These are phyloP conservation scores for Naganishia onofrii DNA, from an alignment of 768 basidiomycete species.

Conservation along the genomic window DNA sequence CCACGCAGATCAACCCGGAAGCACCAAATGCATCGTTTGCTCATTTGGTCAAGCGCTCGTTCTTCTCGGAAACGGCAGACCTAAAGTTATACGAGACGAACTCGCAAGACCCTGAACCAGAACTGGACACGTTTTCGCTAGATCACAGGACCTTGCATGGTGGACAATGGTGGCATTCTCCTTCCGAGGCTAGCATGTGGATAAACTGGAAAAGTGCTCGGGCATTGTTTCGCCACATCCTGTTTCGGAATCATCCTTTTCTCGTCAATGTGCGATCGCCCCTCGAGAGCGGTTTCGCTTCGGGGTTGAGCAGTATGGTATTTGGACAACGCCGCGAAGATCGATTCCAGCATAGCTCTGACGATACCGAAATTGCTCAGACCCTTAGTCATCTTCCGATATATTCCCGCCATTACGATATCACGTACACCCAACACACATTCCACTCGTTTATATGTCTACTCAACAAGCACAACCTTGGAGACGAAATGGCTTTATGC, in stretches of 20 bases:
- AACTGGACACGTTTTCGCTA: not conserved
- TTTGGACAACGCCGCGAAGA: not conserved
- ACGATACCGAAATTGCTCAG: not conserved
- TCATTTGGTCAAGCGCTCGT: slow-evolving; percentile 21
- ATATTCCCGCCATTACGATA: slow-evolving; percentile 19
- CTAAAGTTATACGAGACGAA: slow-evolving; percentile 9
- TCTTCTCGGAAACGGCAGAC: slow-evolving; percentile 17
- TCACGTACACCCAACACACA: not conserved
- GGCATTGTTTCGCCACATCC: slow-evolving; percentile 10
- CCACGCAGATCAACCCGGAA: slow-evolving; percentile 1
- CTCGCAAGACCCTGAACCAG: slow-evolving; percentile 11
- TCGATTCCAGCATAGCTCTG: not conserved
- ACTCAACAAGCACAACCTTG: slow-evolving; percentile 12
- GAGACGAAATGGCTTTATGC: slow-evolving; percentile 23
- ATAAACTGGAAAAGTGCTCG: slow-evolving; percentile 16
- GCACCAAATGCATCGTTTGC: slow-evolving; percentile 2
- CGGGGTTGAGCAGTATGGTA: slow-evolving; percentile 6
- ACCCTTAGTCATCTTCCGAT: not conserved
- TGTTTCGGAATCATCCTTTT: slow-evolving; percentile 16
- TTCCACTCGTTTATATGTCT: slow-evolving; percentile 20
- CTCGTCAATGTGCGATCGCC: slow-evolving; percentile 1
- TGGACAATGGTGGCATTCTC: slow-evolving; percentile 16
- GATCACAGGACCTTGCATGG: not conserved
- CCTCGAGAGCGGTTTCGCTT: slow-evolving; percentile 2
- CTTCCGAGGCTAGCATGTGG: slow-evolving; percentile 8